Conservation (phyloP, 345 rosid genomes). For the Capsella bursapastoris region DNA sequence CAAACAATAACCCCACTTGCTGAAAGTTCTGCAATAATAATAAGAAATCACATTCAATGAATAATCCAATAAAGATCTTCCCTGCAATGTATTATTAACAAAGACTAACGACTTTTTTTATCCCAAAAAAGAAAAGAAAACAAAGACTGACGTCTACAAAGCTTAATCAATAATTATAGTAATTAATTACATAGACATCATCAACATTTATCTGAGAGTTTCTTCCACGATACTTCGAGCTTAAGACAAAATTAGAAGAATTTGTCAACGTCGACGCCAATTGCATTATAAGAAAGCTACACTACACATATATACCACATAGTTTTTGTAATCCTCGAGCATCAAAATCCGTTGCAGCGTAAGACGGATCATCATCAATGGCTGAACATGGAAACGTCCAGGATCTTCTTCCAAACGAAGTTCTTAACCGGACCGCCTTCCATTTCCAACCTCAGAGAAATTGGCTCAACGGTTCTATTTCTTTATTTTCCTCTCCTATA, state of each 20-base stretch:
- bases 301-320: neutral
- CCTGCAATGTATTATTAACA: neutral
- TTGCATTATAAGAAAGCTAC: slow-evolving; percentile 8
- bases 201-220: slow-evolving; percentile 21
- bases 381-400: slow-evolving; percentile 29
- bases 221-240: slow-evolving; percentile 37
- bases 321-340: neutral
- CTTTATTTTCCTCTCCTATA: neutral
- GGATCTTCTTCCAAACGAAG: slow-evolving; percentile 10
- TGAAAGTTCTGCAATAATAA: slow-evolving; percentile 4
- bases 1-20: slow-evolving; percentile 10
- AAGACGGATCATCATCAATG: slow-evolving; percentile 38
- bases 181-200: neutral
- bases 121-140: neutral
- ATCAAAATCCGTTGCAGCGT: neutral
- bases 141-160: slow-evolving; percentile 16
- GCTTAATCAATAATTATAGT: neutral
- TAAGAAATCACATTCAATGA: neutral
- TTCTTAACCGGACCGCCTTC: slow-evolving; percentile 41
- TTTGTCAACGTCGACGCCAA: slow-evolving; percentile 29
- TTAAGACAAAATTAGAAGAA: neutral
- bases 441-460: slow-evolving; percentile 51
- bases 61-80: neutral
- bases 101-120: slow-evolving; percentile 16
- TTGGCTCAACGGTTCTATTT: slow-evolving; percentile 51